Evolutionary conservation across 805 yeast species (phyloP), one percentile per base, ranked within the genome.

Genomic region (Myxozyma udenii): DNA sequence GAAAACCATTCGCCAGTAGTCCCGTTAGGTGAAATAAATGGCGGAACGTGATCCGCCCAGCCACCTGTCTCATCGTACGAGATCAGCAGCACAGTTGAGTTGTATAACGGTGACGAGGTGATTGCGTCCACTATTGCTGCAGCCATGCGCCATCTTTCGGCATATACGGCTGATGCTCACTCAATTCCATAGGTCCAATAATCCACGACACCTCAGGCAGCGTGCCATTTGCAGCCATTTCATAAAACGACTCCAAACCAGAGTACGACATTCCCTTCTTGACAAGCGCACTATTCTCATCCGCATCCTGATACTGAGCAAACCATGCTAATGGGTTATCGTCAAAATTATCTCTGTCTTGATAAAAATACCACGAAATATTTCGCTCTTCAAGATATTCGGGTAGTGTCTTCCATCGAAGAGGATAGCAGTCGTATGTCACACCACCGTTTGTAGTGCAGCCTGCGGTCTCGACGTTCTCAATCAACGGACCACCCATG

Each of bases 31-130:
- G 62, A 46, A 3, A 59, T 23, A 36, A 50, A 51, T 12, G 61
- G 64, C n/a, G 58, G 44, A 22, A 61, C 62, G 39, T 61, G 64
- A 33, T 61, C 64, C 11, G 61, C 64, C 16, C 21, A 61, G 21
- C 64, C 64, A n/a, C 64, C 64, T 26, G 62, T 59, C 48, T 61
- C 64, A 50, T 61, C 64, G 41, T 59, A 61, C 4, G 64, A 59
- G 21, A 56, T 41, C 42, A 61, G n/a, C 19, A 61, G 44, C 11
- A 54, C 62, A 22, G 64, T 59, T 7, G 48, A 25, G 43, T 57
- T 46, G 45, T 59, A 59, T 41, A 21, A 16, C 3, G 58, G 62
- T 6, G 57, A 48, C 37, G 41, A 44, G 14, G 51, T 46, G 18
- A 57, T 55, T 5, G 64, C 61, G 18, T 55, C 51, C n/a, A 59